phyloP scores from a whole-genome alignment of 768 basidiomycete species.

The Boletus vermiculosoides region DNA sequence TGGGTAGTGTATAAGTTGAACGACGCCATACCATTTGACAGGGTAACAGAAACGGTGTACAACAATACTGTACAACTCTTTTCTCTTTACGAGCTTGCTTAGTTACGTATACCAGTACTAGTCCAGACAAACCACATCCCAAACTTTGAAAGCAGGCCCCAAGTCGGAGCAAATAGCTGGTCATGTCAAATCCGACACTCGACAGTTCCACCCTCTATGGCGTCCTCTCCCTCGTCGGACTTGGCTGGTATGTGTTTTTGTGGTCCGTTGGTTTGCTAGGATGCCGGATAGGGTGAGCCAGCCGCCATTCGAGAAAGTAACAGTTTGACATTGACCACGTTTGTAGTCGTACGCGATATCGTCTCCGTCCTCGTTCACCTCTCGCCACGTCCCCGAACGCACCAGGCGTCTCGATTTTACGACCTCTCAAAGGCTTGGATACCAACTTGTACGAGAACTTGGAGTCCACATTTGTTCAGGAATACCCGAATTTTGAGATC shows the following conservation, averaged over 20 bases:
- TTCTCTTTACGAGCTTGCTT: slow-evolving; percentile 39
- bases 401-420: slow-evolving; percentile 91
- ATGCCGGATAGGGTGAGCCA: slow-evolving; percentile 64
- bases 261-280: slow-evolving; percentile 71
- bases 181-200: slow-evolving; percentile 18
- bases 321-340: slow-evolving; percentile 1
- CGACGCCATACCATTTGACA: slow-evolving; percentile 48
- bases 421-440: slow-evolving; percentile 94
- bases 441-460: slow-evolving; percentile 95
- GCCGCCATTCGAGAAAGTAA: not conserved
- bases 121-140: not conserved
- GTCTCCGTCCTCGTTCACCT: slow-evolving; percentile 61
- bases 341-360: slow-evolving; percentile 72
- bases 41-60: slow-evolving; percentile 57
- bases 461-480: slow-evolving; percentile 88
- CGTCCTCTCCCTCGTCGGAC: slow-evolving; percentile 39
- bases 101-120: slow-evolving; percentile 15
- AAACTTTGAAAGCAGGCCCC: not conserved
- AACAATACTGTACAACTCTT: slow-evolving; percentile 65
- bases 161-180: not conserved
- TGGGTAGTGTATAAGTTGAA: slow-evolving; percentile 61
- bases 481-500: slow-evolving; percentile 91
- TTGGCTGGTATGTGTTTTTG: slow-evolving; percentile 59
- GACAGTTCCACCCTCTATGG: slow-evolving; percentile 5
- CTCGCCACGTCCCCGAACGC: slow-evolving; percentile 50